Percentiles rank a stretch among this genome's conserved stretches.
These are phyloP conservation scores for Beauveria bassiana DNA, from an alignment of 2,329 filamentous ascomycete species.

Conservation along the genomic window DNA sequence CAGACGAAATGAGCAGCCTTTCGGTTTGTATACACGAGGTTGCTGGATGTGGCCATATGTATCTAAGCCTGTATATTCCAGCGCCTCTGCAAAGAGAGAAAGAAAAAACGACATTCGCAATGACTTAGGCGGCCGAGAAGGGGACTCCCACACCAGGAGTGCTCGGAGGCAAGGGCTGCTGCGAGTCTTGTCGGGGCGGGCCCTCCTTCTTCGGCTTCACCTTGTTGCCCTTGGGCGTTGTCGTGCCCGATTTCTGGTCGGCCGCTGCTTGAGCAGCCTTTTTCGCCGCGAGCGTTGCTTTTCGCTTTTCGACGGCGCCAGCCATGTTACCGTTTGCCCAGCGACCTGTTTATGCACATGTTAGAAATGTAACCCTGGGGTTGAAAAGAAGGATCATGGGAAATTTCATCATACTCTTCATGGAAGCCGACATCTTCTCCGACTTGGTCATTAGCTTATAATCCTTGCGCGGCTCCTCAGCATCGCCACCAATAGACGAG, in stretches of 20 bases:
- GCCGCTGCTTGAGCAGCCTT: constrained; percentile 41
- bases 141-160: constrained; percentile 3
- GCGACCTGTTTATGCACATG: constrained; percentile 32
- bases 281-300: constrained; percentile 52
- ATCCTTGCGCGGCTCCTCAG: constrained; percentile 40
- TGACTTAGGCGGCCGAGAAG: neutral
- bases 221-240: constrained; percentile 30
- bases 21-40: neutral
- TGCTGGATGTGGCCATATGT: neutral
- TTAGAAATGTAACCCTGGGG: neutral
- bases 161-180: constrained; percentile 3
- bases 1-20: neutral
- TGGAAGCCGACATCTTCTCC: constrained; percentile 58
- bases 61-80: neutral
- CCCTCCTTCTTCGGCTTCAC: constrained; percentile 28
- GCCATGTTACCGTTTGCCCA: constrained; percentile 56
- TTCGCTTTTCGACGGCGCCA: constrained; percentile 51
- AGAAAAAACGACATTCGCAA: neutral
- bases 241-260: constrained; percentile 27
- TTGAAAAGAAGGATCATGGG: neutral
- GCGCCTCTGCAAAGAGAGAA: neutral
- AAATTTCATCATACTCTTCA: constrained; percentile 46
- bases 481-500: constrained; percentile 22
- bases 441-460: constrained; percentile 57
- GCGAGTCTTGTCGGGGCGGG: constrained; percentile 17